Evolutionary conservation across 2,329 filamentous ascomycete genomes (phyloP), one percentile per base, ranked within the genome.

Genomic region (Microsporum canis): DNA sequence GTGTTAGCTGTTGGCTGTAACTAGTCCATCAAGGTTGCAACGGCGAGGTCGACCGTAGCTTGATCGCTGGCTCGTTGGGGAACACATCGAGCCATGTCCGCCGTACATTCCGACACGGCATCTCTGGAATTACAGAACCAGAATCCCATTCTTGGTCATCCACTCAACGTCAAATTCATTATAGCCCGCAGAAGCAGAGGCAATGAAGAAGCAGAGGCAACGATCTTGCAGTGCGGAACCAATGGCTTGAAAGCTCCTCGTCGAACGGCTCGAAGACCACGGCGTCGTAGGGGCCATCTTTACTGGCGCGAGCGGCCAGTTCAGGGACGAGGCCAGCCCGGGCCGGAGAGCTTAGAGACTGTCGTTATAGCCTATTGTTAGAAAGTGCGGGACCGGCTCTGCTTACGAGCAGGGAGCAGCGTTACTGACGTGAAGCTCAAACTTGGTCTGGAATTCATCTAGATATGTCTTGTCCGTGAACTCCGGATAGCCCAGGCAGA

Each of bases 111-210:
- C 0, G 80, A 76, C 0, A 80, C 80, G 0, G 80, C 81, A 62
- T 84, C 75, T 1, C 78, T 68, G 0, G 77, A 76, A 64, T 82
- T 84, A 70, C 79, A 83, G 65, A 84, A 82, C 69, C 74, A 79
- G 31, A 84, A 84, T 76, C 3, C 71, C 71, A 5, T 75, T 64
- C 10, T 61, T 45, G 0, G 76, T 75, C 66, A 79, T 71, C 73
- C 74, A 78, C 3, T 74, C 66, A 0, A 79, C 71, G 53, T 77
- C 73, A 43, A 79, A 78, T 64, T 79, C 76, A 62, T 80, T 77
- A 67, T 75, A 80, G 0, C 79, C 79, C 0, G 78, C 78, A 34
- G 74, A 76, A 0, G 76, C 76, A 0, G 79, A 81, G 2, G 72
- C 69, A 36, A 81, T 76, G 60, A 81, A 77, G 59, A 75, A 73